Conservation (phyloP, 2,329 filamentous ascomycete genomes). For the Sporothrix variecibatus region DNA sequence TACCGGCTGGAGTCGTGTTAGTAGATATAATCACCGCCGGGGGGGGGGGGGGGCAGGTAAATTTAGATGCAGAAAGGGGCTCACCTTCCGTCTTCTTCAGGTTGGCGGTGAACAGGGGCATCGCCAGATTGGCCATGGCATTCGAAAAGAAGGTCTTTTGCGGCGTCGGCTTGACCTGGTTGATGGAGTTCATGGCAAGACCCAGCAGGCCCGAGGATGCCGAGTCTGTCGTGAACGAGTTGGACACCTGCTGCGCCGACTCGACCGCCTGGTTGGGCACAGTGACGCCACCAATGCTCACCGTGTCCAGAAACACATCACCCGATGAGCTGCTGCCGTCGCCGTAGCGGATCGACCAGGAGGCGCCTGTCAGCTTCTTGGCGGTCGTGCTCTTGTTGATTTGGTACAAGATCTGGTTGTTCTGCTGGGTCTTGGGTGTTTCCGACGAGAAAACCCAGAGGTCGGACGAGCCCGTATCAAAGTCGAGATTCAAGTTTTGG, state of each 20-base stretch:
- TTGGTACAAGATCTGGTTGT: constrained; percentile 43
- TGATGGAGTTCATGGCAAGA: constrained; percentile 47
- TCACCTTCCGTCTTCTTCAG: constrained; percentile 41
- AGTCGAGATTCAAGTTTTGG: constrained; percentile 62
- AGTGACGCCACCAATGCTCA: constrained; percentile 46
- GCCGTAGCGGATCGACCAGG: constrained; percentile 47
- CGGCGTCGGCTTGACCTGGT: constrained; percentile 44
- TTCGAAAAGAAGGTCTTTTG: constrained; percentile 48
- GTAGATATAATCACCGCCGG: no score
- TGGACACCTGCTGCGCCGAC: constrained; percentile 45
- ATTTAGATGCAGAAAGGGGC: constrained; percentile 15
- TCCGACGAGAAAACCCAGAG: constrained; percentile 54
- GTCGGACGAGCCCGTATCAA: constrained; percentile 69
- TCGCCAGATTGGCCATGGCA: constrained; percentile 35
- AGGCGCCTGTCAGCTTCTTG: constrained; percentile 36
- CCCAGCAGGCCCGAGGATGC: constrained; percentile 48
- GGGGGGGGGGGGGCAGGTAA: no score
- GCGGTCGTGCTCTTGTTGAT: constrained; percentile 43
- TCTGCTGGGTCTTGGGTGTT: constrained; percentile 38
- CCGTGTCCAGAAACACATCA: constrained; percentile 46
- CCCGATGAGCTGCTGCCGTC: constrained; percentile 47
- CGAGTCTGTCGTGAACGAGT: constrained; percentile 42
- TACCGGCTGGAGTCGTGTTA: constrained; percentile 29
- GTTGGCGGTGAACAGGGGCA: constrained; percentile 40
- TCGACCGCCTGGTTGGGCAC: constrained; percentile 48